Conservation (phyloP, 2,329 filamentous ascomycete genomes). For the Ambrosiella cleistominuta region DNA sequence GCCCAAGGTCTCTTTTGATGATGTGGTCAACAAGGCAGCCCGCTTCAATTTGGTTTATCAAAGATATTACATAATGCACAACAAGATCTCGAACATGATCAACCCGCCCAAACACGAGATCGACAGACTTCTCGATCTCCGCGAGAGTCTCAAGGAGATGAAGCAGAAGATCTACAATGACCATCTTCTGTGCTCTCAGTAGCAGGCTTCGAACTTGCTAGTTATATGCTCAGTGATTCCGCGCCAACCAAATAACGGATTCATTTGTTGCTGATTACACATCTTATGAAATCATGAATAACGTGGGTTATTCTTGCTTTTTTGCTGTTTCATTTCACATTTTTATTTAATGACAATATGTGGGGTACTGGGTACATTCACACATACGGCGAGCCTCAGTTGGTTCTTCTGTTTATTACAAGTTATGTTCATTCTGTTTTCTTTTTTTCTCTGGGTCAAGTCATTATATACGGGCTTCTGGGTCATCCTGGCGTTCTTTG, state of each 20-base stretch:
- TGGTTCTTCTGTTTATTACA: not conserved
- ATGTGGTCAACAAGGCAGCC: conserved; percentile 34
- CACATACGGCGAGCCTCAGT: not conserved
- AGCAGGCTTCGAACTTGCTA: not conserved
- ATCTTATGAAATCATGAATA: not conserved
- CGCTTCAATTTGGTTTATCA: conserved; percentile 39
- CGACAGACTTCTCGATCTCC: conserved; percentile 34
- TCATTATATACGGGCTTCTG: not conserved
- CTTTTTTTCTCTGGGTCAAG: not conserved
- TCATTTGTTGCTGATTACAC: not conserved
- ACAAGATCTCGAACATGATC: conserved; percentile 32
- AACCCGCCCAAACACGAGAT: conserved; percentile 36
- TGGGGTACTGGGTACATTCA: conserved; percentile 4
- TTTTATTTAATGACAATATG: conserved; percentile 5
- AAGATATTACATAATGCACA: conserved; percentile 38
- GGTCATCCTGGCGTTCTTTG: not conserved
- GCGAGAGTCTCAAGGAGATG: conserved; percentile 34
- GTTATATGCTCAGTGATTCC: conserved; percentile 9
- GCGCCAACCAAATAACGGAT: not conserved
- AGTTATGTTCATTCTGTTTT: not conserved
- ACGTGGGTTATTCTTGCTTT: not conserved
- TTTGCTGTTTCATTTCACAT: conserved; percentile 6
- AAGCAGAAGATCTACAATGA: conserved; percentile 41
- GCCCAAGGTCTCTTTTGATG: conserved; percentile 17
- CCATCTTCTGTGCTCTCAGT: conserved; percentile 19